Base-by-base conservation (phyloP, 2,329 filamentous ascomycete genomes). In the Neophaeococcomyces mojaviensis region DNA sequence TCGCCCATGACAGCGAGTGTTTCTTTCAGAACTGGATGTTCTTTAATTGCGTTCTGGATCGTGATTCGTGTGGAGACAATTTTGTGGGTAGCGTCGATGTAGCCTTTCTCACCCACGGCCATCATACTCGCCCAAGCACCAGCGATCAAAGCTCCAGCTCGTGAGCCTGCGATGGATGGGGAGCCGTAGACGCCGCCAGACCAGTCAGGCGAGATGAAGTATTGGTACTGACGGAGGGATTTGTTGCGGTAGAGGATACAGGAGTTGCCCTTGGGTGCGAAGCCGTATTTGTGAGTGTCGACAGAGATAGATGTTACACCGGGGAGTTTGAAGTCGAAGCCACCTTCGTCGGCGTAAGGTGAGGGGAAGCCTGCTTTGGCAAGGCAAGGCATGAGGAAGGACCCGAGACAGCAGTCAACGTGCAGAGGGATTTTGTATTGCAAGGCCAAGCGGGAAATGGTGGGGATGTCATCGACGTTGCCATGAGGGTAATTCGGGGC, bases 231-330 rank as follows among this genome's bases (percentile, higher is more conserved):
- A 56, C 92, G 81, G 55, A 94, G 78, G 38, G 78, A 70, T 28
- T 82, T 77, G 37, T 81, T 85, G 58, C 92, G 87, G 75, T 98
- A 98, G 34, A 98, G 76, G 12, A 95, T 76, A 1, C 88, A 92
- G 43, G 85, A 92, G 75, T 94, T 98, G 56, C 92, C 92, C 71
- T 98, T 98, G 44, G 92, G 92, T 1, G 92, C 92, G 62, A 98
- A 98, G 31, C 92, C 92, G 64, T 98, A 98, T 67, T 98, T 98
- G 77, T 98, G 92, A 2, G 92, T 98, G 64, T 98, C 92, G 65
- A 89, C 94, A 55, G 82, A 88, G 65, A 98, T 97, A 65, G 84
- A 90, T 3, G 90, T 96, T 31, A 98, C 92, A 58, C 92, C 92
- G 56, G 86, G 88, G 49, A 94, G 81, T 46, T 86, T 81, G 78